Evolutionary conservation across 805 yeast genomes (phyloP).

Genomic region (Ogataea zsoltii): DNA sequence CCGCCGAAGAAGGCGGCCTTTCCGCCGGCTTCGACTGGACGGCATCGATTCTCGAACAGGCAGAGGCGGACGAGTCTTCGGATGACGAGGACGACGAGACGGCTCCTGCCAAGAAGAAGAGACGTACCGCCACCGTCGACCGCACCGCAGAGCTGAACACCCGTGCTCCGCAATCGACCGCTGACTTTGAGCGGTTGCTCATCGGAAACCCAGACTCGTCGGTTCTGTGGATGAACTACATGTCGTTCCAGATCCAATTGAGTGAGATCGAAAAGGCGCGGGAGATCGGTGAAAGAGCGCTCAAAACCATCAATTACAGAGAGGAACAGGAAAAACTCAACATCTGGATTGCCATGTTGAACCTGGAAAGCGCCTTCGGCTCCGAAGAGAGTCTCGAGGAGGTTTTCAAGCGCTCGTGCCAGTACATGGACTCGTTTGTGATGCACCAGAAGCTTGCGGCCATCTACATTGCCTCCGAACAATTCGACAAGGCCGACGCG

Average conservation of each 20-base stretch:
- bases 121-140: slow-evolving; percentile 57
- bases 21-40: slow-evolving; percentile 97
- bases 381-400: slow-evolving; percentile 78
- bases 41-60: slow-evolving; percentile 83
- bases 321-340: slow-evolving; percentile 93
- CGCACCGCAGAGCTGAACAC: slow-evolving; percentile 81
- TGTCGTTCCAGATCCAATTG: slow-evolving; percentile 95
- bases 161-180: slow-evolving; percentile 86
- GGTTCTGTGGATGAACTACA: slow-evolving; percentile 93
- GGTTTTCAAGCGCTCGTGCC: slow-evolving; percentile 79
- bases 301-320: slow-evolving; percentile 84
- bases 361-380: slow-evolving; percentile 94
- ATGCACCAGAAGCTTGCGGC: slow-evolving; percentile 80
- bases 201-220: slow-evolving; percentile 94
- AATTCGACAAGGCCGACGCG: slow-evolving; percentile 66
- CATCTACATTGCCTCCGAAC: slow-evolving; percentile 74
- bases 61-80: slow-evolving; percentile 53
- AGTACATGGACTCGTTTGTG: slow-evolving; percentile 83
- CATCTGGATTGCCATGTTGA: slow-evolving; percentile 93
- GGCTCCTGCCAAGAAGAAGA: slow-evolving; percentile 42
- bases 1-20: slow-evolving; percentile 51
- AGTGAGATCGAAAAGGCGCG: slow-evolving; percentile 95
- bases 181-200: slow-evolving; percentile 89
- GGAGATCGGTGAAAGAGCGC: slow-evolving; percentile 88
- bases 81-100: slow-evolving; percentile 58